These are phyloP conservation scores for Schwanniomyces pseudopolymorphus DNA, from an alignment of 805 yeast genomes.

Conservation along the genomic window DNA sequence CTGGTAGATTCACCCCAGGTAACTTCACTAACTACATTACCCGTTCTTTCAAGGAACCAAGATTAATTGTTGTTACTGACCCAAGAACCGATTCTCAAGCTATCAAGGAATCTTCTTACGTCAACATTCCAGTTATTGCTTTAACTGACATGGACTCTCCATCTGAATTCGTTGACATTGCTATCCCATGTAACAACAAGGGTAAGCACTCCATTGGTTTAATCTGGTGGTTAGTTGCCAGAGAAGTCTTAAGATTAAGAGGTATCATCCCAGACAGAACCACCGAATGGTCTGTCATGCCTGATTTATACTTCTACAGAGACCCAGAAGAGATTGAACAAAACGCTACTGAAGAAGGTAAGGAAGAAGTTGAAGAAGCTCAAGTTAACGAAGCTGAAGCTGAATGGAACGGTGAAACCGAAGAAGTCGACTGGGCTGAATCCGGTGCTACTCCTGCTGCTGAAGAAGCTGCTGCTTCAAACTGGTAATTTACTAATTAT, in stretches of 20 bases:
- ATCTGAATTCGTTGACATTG: slow-evolving; percentile 98
- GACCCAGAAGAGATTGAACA: slow-evolving; percentile 99
- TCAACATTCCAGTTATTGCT: slow-evolving; percentile 99
- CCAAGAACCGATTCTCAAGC: slow-evolving; percentile 99
- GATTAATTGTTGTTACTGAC: slow-evolving; percentile 98
- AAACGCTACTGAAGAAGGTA: slow-evolving; percentile 58
- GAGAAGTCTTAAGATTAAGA: slow-evolving; percentile 99
- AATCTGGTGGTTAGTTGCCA: slow-evolving; percentile 98
- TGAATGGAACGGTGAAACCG: slow-evolving; percentile 58
- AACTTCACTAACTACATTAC: slow-evolving; percentile 99
- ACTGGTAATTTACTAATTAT: slow-evolving; percentile 36
- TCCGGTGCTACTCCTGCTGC: slow-evolving; percentile 56
- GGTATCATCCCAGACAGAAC: slow-evolving; percentile 96
- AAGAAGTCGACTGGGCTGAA: slow-evolving; percentile 66
- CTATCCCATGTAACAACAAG: slow-evolving; percentile 99
- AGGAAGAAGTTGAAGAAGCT: slow-evolving; percentile 60
- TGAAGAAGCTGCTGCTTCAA: slow-evolving; percentile 71
- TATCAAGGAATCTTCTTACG: slow-evolving; percentile 99
- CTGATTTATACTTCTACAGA: slow-evolving; percentile 99
- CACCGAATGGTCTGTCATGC: slow-evolving; percentile 98
- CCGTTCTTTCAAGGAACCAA: slow-evolving; percentile 99
- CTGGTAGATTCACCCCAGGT: slow-evolving; percentile 99
- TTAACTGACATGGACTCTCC: slow-evolving; percentile 98
- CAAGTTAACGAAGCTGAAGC: slow-evolving; percentile 59
- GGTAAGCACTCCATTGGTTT: slow-evolving; percentile 99